Base-by-base conservation (phyloP, 768 basidiomycete genomes). In the Lactarius tabidus region DNA sequence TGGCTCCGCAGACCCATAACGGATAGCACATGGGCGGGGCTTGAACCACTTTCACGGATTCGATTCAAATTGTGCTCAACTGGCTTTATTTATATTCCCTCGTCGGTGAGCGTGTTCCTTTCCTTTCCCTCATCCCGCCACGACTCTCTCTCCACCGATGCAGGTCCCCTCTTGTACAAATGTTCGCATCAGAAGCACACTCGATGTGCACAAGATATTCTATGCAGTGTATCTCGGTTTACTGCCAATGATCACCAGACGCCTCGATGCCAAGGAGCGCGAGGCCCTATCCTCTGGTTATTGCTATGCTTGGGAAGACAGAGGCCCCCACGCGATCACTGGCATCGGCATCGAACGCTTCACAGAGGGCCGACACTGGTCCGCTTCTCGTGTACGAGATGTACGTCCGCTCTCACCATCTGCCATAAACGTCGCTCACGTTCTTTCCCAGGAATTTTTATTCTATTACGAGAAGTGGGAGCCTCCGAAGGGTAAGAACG, bases 281-380 rank as follows among this genome's bases (percentile, higher is more conserved):
- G 70, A 75, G 36, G 75, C 75, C 20, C 89, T 93, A 71, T 69
- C 80, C 20, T 83, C 91, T 0, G 91, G 91, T 29, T 90, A 90
- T 69, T 89, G 92, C 28, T 93, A 91, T 70, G 89, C 93, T 66
- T 93, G 91, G 91, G 91, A 93, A 73, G 91, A 93, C 70, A 87
- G 90, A 67, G 88, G 88, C 29, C 88, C 90, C 8, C 90, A 89
- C 72, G 85, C 88, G 35, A 79, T 82, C 59, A 89, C 90, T 12
- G 91, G 91, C 17, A 82, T 91, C 55, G 91, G 91, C 41, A 93
- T 93, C 87, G 91, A 93, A 70, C 81, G 91, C 75, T 91, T 91
- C 87, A 84, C 83, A 9, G 83, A 84, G 67, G 83, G 90, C 43
- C 88, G 91, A 83, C 88, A 89, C 55, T 93, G 91, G 91, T 89